Base-by-base conservation (phyloP, 306 rosid species). In the Arachis stenosperma region DNA sequence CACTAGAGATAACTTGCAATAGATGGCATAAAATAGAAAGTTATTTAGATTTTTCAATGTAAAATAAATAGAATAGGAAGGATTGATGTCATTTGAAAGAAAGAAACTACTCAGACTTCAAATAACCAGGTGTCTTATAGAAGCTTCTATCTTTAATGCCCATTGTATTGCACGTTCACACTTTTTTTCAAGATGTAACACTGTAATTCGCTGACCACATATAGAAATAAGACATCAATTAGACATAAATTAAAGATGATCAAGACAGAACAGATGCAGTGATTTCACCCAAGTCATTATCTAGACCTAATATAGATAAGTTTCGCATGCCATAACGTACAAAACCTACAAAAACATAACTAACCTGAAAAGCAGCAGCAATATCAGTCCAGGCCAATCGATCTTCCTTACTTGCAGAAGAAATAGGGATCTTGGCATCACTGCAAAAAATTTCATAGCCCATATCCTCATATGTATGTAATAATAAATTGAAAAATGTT, bases 351-450 rank as follows among this genome's bases (percentile, higher is more conserved):
- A 70, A 67, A 55, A 1, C 56, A 81, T 71, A 69, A 93, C 97
- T 69, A 65, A 93, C 98, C 97, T 93, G 98, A 87, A 94, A 94
- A 73, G 98, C 88, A 62, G 98, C 94, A 71, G 98, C 98, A 75
- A 91, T 89, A 86, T 94, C 92, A 79, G 97, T 97, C 78, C 98
- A 84, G 65, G 85, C 76, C 64, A 80, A 58, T 81, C 91, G 87
- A 39, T 94, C 98, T 79, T 86, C 80, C 52, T 72, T 39, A 72
- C 78, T 89, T 74, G 97, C 90, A 44, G 77, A 83, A 80, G 91
- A 88, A 77, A 94, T 71, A 50, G 95, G 95, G 80, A 91, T 83
- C 73, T 82, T 81, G 7, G 90, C 90, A 82, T 94, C 81, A 72
- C 98, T 94, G 90, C 76, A 73, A 57, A 79, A 10, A 69, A 17